Conservation (phyloP, 148 eudicot genomes). For the Fagopyrum homotropicum region DNA sequence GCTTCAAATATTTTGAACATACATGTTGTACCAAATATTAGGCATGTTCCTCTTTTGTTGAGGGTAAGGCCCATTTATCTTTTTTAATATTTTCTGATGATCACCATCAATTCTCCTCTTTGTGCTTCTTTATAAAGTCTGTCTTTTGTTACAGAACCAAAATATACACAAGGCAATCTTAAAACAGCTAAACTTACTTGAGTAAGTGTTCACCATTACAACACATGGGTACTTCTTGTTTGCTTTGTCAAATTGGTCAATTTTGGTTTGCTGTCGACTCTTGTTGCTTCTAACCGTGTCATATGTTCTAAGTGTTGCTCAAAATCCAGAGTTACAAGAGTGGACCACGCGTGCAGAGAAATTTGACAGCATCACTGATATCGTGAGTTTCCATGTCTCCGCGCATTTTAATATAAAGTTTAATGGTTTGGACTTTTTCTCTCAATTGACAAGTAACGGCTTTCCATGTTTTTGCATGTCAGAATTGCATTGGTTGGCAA, state of each 20-base stretch:
- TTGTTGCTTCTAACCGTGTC: constrained; percentile 8
- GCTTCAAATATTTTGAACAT: constrained; percentile 78
- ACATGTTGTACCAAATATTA: constrained; percentile 94
- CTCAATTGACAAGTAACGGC: not conserved
- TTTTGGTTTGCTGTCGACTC: not conserved
- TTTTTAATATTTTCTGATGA: constrained; percentile 3
- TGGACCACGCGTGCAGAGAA: constrained; percentile 85
- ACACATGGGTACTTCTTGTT: not conserved
- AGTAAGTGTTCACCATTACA: constrained; percentile 33
- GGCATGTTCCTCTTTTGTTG: constrained; percentile 92
- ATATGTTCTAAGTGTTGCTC: constrained; percentile 62
- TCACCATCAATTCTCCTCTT: not conserved
- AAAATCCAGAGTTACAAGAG: constrained; percentile 60
- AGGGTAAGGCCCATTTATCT: constrained; percentile 36
- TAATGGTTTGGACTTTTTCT: not conserved
- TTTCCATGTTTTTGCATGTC: constrained; percentile 40
- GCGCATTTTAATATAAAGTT: not conserved
- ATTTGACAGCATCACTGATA: constrained; percentile 57
- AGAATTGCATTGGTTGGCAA: constrained; percentile 97
- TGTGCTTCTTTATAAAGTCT: constrained; percentile 3
- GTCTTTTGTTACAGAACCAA: constrained; percentile 54
- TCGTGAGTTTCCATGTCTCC: constrained; percentile 38
- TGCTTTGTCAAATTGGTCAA: not conserved
- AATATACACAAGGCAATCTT: constrained; percentile 73
- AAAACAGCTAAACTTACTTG: constrained; percentile 51